Evolutionary conservation across 2,329 filamentous ascomycete species (phyloP).

Genomic region (Phaeosphaeria sp.): DNA sequence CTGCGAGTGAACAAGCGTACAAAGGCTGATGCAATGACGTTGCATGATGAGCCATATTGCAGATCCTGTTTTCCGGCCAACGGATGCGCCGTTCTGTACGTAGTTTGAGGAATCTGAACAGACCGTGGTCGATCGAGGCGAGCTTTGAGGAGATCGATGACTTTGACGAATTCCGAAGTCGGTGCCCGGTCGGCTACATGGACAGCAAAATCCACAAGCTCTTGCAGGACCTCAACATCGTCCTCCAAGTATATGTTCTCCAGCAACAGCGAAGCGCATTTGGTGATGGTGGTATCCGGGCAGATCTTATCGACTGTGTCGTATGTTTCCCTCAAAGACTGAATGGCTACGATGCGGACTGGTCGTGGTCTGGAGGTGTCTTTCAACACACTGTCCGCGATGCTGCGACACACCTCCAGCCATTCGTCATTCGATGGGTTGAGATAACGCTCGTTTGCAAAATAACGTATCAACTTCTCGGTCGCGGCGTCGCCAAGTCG

Average conservation of each 20-base stretch:
- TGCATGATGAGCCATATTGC: constrained; percentile 61
- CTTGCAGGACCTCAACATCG: constrained; percentile 69
- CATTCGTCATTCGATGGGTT: constrained; percentile 74
- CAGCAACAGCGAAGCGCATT: constrained; percentile 68
- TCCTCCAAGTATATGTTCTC: constrained; percentile 67
- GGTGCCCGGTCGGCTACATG: constrained; percentile 68
- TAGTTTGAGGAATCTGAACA: constrained; percentile 20
- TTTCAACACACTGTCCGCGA: constrained; percentile 69
- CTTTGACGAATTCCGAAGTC: constrained; percentile 61
- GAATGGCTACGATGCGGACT: constrained; percentile 68
- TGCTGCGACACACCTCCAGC: constrained; percentile 67
- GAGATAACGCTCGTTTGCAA: constrained; percentile 72
- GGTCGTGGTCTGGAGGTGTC: constrained; percentile 66
- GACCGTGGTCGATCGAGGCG: constrained; percentile 32
- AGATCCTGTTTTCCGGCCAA: constrained; percentile 20
- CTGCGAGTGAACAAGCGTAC: constrained; percentile 78
- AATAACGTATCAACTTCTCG: constrained; percentile 70
- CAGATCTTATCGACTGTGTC: constrained; percentile 61
- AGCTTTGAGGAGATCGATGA: constrained; percentile 52
- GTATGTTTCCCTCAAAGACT: constrained; percentile 61
- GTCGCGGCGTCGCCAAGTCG: constrained; percentile 70
- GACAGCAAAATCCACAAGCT: constrained; percentile 69
- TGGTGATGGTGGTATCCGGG: constrained; percentile 62
- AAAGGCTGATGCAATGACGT: constrained; percentile 74
- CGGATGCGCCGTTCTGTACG: constrained; percentile 24